These are phyloP conservation scores for Auxenochlorella protothecoides DNA, from an alignment of 139 green algal genomes.

Conservation along the genomic window DNA sequence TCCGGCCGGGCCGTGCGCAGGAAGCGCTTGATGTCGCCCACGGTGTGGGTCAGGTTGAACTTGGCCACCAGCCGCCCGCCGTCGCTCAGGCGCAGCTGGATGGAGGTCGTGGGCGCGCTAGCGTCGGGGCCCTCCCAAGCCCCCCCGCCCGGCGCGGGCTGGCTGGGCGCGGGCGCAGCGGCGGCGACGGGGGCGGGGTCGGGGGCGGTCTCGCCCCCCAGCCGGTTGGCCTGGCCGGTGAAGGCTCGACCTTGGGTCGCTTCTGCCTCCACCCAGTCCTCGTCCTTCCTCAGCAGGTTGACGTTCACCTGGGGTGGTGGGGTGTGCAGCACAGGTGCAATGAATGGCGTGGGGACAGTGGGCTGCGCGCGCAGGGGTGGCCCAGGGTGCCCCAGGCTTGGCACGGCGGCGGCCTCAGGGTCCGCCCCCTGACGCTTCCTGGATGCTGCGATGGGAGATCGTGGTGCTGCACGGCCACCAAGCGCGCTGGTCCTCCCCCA, in stretches of 20 bases:
- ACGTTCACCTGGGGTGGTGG: slow-evolving; percentile 43
- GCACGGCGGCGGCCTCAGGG: too few species aligned
- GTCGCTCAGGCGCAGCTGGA: slow-evolving; percentile 79
- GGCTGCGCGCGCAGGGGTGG: background rate
- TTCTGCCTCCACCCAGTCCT: slow-evolving; percentile 40
- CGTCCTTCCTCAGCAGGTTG: slow-evolving; percentile 70
- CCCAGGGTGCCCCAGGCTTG: too few species aligned
- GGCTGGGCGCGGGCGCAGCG: slow-evolving; percentile 1
- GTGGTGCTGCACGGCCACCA: too few species aligned
- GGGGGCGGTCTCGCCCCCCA: slow-evolving; percentile 19
- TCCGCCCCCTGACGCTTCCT: too few species aligned
- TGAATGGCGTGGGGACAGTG: background rate
- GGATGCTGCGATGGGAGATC: too few species aligned
- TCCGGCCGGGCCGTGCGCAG: slow-evolving; percentile 58
- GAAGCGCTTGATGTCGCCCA: slow-evolving; percentile 68
- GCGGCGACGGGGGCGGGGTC: slow-evolving; percentile 5
- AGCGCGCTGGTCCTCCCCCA: too few species aligned
- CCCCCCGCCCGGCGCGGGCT: background rate
- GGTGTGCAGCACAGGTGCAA: background rate
- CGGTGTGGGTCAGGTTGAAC: slow-evolving; percentile 74
- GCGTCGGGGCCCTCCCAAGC: slow-evolving; percentile 64
- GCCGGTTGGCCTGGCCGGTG: slow-evolving; percentile 45
- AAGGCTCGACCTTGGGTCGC: slow-evolving; percentile 53
- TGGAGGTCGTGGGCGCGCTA: slow-evolving; percentile 54
- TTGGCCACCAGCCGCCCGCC: slow-evolving; percentile 63